Percentiles rank a stretch among this genome's conserved stretches.
These are phyloP conservation scores for Silene noctiflora DNA, from an alignment of 179 eudicot species.

Conservation along the genomic window DNA sequence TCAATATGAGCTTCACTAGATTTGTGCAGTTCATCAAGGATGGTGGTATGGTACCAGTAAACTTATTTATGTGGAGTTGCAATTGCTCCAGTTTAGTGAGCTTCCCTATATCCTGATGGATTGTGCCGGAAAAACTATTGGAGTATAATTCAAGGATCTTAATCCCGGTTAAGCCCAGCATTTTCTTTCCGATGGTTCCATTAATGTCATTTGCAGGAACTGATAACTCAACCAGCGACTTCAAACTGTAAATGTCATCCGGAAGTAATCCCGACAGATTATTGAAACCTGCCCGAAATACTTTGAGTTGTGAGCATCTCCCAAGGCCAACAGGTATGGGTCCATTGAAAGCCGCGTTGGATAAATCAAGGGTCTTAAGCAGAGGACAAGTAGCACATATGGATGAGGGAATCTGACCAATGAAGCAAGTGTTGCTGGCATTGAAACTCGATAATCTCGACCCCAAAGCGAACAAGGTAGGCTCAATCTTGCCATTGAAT, in stretches of 20 bases:
- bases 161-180: slow-evolving; percentile 46
- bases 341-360: slow-evolving; percentile 46
- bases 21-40: slow-evolving; percentile 62
- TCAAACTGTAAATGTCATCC: slow-evolving; percentile 37
- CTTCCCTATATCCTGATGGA: slow-evolving; percentile 58
- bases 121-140: slow-evolving; percentile 45
- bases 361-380: slow-evolving; percentile 53
- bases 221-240: slow-evolving; percentile 42
- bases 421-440: slow-evolving; percentile 54
- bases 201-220: slow-evolving; percentile 53
- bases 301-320: slow-evolving; percentile 43
- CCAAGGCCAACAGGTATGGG: slow-evolving; percentile 48
- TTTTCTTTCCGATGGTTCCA: slow-evolving; percentile 40
- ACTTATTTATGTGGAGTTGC: slow-evolving; percentile 54
- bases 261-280: slow-evolving; percentile 53
- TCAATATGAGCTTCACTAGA: slow-evolving; percentile 44
- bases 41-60: slow-evolving; percentile 61
- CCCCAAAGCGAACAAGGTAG: slow-evolving; percentile 34
- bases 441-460: slow-evolving; percentile 40
- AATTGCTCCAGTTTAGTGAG: slow-evolving; percentile 51
- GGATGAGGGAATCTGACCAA: slow-evolving; percentile 46
- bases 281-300: slow-evolving; percentile 62
- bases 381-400: slow-evolving; percentile 39
- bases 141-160: slow-evolving; percentile 45
- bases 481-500: slow-evolving; percentile 44